Conservation (phyloP, 2,329 filamentous ascomycete genomes). For the Purpureocillium takamizusanense region DNA sequence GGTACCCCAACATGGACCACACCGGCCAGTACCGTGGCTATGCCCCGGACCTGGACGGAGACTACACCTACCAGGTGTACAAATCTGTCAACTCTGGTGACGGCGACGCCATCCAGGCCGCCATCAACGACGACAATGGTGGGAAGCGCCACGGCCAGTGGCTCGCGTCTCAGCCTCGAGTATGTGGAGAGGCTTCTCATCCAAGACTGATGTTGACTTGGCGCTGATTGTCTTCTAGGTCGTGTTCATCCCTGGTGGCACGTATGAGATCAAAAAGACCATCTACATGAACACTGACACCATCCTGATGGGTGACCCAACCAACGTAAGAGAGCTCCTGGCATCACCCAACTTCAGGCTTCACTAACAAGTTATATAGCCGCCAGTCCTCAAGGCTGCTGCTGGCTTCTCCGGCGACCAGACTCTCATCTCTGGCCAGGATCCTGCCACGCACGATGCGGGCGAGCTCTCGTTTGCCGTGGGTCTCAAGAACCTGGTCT, state of each 20-base stretch:
- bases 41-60: slow-evolving; percentile 29
- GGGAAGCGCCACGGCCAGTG: slow-evolving; percentile 24
- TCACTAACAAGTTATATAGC: slow-evolving; percentile 11
- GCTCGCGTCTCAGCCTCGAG: slow-evolving; percentile 33
- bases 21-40: slow-evolving; percentile 23
- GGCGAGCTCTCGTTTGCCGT: slow-evolving; percentile 34
- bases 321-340: slow-evolving; percentile 13
- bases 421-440: slow-evolving; percentile 26
- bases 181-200: slow-evolving; percentile 2
- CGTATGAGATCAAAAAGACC: slow-evolving; percentile 28
- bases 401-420: slow-evolving; percentile 21
- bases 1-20: slow-evolving; percentile 35
- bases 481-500: slow-evolving; percentile 31
- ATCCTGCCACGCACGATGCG: slow-evolving; percentile 19
- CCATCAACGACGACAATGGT: slow-evolving; percentile 27
- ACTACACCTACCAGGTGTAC: slow-evolving; percentile 27
- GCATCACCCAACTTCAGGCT: neutral
- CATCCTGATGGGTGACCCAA: slow-evolving; percentile 36
- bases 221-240: slow-evolving; percentile 9
- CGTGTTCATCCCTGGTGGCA: slow-evolving; percentile 33
- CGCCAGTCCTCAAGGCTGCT: slow-evolving; percentile 31
- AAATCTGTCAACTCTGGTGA: slow-evolving; percentile 27
- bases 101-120: slow-evolving; percentile 24
- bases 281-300: slow-evolving; percentile 34
- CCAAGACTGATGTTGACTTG: too few species aligned